Evolutionary conservation across 148 eudicot genomes (phyloP).

Genomic region (Simmondsia chinensis): DNA sequence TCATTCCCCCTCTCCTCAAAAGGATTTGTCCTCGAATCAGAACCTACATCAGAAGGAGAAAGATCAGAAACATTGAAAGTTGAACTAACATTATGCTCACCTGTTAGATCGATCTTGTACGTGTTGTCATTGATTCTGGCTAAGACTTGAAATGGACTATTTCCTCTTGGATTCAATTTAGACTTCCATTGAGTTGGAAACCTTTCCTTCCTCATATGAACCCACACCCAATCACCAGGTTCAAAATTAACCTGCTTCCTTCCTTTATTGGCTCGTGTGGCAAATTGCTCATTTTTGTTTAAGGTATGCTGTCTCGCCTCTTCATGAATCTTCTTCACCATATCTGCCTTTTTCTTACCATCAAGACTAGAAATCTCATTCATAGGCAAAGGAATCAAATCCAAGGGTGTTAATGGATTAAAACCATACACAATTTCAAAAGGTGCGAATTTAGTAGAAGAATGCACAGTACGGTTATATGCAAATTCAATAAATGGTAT

Average conservation of each 20-base stretch:
- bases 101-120: no score
- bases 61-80: no score
- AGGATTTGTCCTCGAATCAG: no score
- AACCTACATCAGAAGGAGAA: no score
- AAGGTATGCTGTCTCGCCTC: background rate
- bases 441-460: background rate
- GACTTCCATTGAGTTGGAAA: background rate
- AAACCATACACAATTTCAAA: slow-evolving; percentile 4
- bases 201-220: slow-evolving; percentile 1
- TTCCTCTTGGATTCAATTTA: background rate
- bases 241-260: background rate
- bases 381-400: background rate
- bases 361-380: background rate
- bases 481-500: no score
- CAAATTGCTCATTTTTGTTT: background rate
- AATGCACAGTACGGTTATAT: no score
- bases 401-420: slow-evolving; percentile 3
- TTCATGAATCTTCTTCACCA: slow-evolving; percentile 1
- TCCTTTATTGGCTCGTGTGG: no score
- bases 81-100: no score
- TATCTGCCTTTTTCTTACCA: slow-evolving; percentile 1
- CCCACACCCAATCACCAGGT: no score
- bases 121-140: no score
- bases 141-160: slow-evolving; percentile 2
- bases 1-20: no score